Base-by-base conservation (phyloP, 2,329 filamentous ascomycete genomes). In the Blastomyces silverae region DNA sequence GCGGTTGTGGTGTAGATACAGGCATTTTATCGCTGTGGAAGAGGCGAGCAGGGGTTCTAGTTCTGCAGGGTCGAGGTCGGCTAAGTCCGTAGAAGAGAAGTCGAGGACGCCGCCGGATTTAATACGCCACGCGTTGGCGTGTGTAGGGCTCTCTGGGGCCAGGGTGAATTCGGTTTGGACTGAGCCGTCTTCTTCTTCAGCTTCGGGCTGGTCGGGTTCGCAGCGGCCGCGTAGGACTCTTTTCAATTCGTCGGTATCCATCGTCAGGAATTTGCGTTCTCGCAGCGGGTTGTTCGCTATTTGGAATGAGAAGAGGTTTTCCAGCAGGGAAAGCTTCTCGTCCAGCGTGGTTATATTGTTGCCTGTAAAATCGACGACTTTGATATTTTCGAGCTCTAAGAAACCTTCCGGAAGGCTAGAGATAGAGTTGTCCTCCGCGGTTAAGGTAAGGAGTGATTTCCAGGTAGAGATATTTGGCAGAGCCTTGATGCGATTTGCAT, bases 201-300 rank as follows among this genome's bases (percentile, higher is more conserved):
- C 75, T 46, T 75, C 72, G 66, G 66, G 74, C 63, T 68, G 76
- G 70, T 65, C 83, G 73, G 25, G 89, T 85, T 73, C 87, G 84
- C 66, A 78, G 34, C 90, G 85, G 46, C 83, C 83, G 25, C 84
- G 83, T 55, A 97, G 78, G 55, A 87, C 85, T 53, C 85, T 84
- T 76, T 96, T 96, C 67, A 97, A 80, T 63, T 94, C 89, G 17
- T 91, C 89, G 0, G 90, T 92, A 28, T 84, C 84, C 78, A 95
- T 90, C 0, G 85, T 89, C 17, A 92, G 81, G 69, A 94, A 91
- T 73, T 92, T 96, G 73, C 89, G 92, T 73, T 97, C 92, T 17
- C 90, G 84, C 17, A 99, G 79, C 0, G 94, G 94, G 71, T 99
- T 99, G n/a, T 91, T 92, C 55, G 87, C 87, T 42, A 99, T 81